Evolutionary conservation across 164 flowering plant genomes (phyloP).

Genomic region (Magnolia officinalis): DNA sequence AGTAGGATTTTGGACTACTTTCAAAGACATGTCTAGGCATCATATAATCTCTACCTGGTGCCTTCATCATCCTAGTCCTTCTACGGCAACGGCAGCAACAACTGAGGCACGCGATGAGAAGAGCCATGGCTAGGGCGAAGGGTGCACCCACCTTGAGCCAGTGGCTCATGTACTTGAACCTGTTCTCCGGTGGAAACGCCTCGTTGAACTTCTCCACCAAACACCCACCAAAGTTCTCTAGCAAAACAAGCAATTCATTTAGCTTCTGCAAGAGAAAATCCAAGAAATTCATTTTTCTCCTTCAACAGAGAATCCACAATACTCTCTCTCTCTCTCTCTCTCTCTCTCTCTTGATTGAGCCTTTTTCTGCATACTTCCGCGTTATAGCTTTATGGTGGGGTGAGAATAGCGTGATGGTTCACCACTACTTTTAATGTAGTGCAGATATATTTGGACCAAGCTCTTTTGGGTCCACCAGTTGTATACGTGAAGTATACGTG

Average conservation of each 20-base stretch:
- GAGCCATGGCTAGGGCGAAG: neutral
- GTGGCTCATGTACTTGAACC: conserved; percentile 9
- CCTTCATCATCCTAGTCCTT: conserved; percentile 1
- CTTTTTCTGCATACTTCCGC: too few relatives aligned
- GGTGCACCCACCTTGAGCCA: conserved; percentile 13
- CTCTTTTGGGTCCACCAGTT: too few relatives aligned
- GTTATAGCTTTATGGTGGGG: too few relatives aligned
- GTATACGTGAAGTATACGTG: too few relatives aligned
- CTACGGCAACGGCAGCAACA: conserved; percentile 5
- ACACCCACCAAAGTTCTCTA: conserved; percentile 13
- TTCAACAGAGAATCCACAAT: neutral
- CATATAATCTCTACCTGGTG: neutral
- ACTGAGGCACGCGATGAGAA: conserved; percentile 7
- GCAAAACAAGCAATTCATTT: conserved; percentile 4
- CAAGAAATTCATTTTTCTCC: neutral
- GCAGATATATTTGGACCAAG: too few relatives aligned
- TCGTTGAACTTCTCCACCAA: conserved; percentile 10
- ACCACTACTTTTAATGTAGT: too few relatives aligned
- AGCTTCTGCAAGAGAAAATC: conserved; percentile 1
- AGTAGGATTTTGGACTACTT: neutral
- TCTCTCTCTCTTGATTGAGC: neutral
- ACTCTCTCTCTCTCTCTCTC: neutral
- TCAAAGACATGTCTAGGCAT: neutral
- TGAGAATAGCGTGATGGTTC: too few relatives aligned
- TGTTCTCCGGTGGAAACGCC: conserved; percentile 18